A percentile compares a stretch with the other conserved stretches of the same genome.
These are phyloP conservation scores for Sugiyamaella lignohabitans DNA, from an alignment of 805 yeast genomes.

Conservation along the genomic window DNA sequence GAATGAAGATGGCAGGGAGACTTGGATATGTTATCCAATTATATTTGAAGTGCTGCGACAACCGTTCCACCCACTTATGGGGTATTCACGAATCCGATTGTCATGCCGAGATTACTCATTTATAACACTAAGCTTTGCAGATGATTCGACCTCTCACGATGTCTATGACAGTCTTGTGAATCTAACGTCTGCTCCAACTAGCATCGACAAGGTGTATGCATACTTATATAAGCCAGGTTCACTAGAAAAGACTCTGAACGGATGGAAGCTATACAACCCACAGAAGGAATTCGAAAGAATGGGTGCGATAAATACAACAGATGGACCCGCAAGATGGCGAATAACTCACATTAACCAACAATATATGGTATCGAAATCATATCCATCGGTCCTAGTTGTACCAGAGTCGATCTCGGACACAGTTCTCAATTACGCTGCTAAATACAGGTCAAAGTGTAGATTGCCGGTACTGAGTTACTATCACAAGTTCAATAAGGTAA, in stretches of 20 bases:
- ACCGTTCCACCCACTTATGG: conserved; percentile 13
- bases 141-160: conserved; percentile 54
- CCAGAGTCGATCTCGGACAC: conserved; percentile 78
- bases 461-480: conserved; percentile 78
- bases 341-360: conserved; percentile 55
- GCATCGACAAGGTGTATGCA: conserved; percentile 59
- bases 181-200: conserved; percentile 48
- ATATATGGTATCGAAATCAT: conserved; percentile 62
- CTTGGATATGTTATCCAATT: conserved; percentile 90
- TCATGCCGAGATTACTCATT: conserved; percentile 81
- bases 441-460: conserved; percentile 77
- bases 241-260: conserved; percentile 53
- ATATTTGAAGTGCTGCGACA: conserved; percentile 41
- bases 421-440: conserved; percentile 74
- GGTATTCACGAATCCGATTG: conserved; percentile 50
- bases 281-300: conserved; percentile 64
- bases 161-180: conserved; percentile 67
- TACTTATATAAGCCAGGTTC: conserved; percentile 71
- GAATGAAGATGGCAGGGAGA: conserved; percentile 45
- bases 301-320: conserved; percentile 36
- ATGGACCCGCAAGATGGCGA: conserved; percentile 54
- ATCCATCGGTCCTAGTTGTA: conserved; percentile 61
- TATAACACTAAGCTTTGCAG: conserved; percentile 65
- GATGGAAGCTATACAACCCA: conserved; percentile 70
- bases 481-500: conserved; percentile 43